Percentiles rank a stretch among this genome's conserved stretches.
These are phyloP conservation scores for Ceratobasidium theobromae DNA, from an alignment of 1,284 basidiomycete species.

Conservation along the genomic window DNA sequence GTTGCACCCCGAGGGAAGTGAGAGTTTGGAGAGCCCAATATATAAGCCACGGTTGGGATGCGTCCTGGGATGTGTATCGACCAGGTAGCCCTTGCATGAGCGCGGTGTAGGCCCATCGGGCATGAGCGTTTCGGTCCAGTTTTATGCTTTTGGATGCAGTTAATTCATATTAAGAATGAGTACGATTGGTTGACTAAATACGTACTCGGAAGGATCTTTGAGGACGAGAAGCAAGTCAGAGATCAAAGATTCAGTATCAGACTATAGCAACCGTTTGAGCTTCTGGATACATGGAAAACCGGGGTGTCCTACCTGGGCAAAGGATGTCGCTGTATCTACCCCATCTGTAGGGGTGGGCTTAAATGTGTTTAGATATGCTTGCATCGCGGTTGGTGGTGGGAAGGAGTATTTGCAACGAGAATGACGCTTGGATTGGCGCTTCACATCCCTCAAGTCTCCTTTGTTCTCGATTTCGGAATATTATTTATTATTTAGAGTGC, in stretches of 20 bases:
- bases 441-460: not conserved
- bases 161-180: not conserved
- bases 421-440: not conserved
- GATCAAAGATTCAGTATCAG: slow-evolving; percentile 10
- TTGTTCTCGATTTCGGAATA: slow-evolving; percentile 6
- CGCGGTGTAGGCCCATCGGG: slow-evolving; percentile 68
- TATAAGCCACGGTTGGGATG: slow-evolving; percentile 88
- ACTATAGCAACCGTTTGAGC: not conserved
- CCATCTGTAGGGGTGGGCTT: slow-evolving; percentile 15
- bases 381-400: not conserved
- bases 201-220: slow-evolving; percentile 21
- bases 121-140: slow-evolving; percentile 61
- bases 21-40: slow-evolving; percentile 89
- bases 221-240: slow-evolving; percentile 18
- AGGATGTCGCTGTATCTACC: slow-evolving; percentile 1
- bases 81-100: slow-evolving; percentile 74
- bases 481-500: not conserved
- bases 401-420: not conserved
- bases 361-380: slow-evolving; percentile 16
- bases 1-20: slow-evolving; percentile 68
- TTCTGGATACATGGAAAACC: not conserved
- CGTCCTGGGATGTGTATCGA: slow-evolving; percentile 80
- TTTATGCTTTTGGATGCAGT: not conserved
- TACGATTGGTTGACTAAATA: not conserved
- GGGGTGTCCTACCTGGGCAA: not conserved